A percentile compares a stretch with the other conserved stretches of the same genome.
These are phyloP conservation scores for Heimioporus sp. DNA, from an alignment of 768 basidiomycete genomes.

Conservation along the genomic window DNA sequence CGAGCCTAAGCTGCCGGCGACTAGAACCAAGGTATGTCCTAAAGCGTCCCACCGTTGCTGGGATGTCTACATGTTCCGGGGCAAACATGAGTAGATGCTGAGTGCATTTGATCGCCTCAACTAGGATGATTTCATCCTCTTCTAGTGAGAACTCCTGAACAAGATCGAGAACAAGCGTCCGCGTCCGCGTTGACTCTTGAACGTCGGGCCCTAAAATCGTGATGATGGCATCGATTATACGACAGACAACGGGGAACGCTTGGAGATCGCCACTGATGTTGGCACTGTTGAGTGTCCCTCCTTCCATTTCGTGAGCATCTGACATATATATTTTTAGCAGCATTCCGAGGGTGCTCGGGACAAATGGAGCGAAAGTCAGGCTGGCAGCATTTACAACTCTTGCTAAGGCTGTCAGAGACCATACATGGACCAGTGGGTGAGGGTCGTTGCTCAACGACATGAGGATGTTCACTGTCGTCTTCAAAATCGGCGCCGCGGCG, in stretches of 20 bases:
- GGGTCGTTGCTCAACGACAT: conserved; percentile 96
- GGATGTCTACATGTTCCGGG: conserved; percentile 78
- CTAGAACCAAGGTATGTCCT: conserved; percentile 77
- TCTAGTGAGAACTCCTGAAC: conserved; percentile 85
- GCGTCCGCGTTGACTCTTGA: conserved; percentile 77
- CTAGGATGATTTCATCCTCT: conserved; percentile 81
- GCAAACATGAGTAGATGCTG: conserved; percentile 98
- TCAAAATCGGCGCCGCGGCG: conserved; percentile 91
- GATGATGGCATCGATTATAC: conserved; percentile 90
- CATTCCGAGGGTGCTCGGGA: conserved; percentile 86
- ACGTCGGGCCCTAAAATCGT: conserved; percentile 94
- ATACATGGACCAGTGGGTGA: conserved; percentile 94
- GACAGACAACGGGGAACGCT: conserved; percentile 87
- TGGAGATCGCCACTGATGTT: conserved; percentile 91
- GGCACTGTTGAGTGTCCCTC: conserved; percentile 76
- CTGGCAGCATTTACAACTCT: conserved; percentile 90
- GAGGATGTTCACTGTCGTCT: conserved; percentile 92
- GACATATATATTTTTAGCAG: conserved; percentile 85
- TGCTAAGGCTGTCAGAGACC: conserved; percentile 82
- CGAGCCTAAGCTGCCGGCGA: conserved; percentile 83
- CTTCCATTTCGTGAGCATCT: conserved; percentile 91
- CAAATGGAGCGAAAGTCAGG: conserved; percentile 86
- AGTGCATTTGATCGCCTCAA: conserved; percentile 94
- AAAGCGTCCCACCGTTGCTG: conserved; percentile 76
- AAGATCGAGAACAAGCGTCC: conserved; percentile 80